These are phyloP conservation scores for Xerocomus potaroensis DNA, from an alignment of 768 basidiomycete species.

Conservation along the genomic window DNA sequence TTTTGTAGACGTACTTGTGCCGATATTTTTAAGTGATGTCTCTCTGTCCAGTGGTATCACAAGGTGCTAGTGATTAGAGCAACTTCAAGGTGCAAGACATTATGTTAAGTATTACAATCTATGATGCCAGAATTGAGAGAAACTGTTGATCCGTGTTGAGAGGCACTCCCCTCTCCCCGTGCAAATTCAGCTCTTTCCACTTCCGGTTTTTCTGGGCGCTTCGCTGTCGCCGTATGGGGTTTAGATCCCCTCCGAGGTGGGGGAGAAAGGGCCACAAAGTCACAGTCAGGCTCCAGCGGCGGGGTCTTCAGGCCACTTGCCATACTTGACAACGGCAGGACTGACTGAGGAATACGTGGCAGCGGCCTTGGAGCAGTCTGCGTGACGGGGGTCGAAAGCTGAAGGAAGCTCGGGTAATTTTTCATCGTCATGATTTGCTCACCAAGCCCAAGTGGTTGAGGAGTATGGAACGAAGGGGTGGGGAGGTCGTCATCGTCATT, in stretches of 20 bases:
- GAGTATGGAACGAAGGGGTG: conserved; percentile 13
- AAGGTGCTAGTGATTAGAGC: background rate
- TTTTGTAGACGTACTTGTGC: conserved; percentile 16
- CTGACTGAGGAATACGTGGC: conserved; percentile 21
- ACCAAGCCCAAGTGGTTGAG: conserved; percentile 37
- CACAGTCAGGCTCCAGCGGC: conserved; percentile 28
- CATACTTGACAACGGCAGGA: conserved; percentile 16
- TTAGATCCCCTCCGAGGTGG: conserved; percentile 61
- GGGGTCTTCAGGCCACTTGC: conserved; percentile 7
- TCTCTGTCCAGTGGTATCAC: background rate
- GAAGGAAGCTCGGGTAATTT: conserved; percentile 61
- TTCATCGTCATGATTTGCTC: conserved; percentile 53
- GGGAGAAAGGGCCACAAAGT: conserved; percentile 53
- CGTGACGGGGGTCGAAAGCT: conserved; percentile 45
- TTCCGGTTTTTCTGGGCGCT: conserved; percentile 11
- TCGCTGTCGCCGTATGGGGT: conserved; percentile 32
- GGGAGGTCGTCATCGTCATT: conserved; percentile 26
- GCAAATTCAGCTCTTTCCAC: conserved; percentile 8
- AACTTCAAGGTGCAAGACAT: conserved; percentile 15
- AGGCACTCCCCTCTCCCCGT: conserved; percentile 33
- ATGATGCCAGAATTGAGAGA: conserved; percentile 49
- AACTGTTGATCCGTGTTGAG: conserved; percentile 49
- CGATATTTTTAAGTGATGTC: background rate
- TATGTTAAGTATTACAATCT: conserved; percentile 6
- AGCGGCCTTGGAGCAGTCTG: conserved; percentile 20